Evolutionary conservation across 139 green algal species (phyloP), one percentile per base, ranked within the genome.

Genomic region (Chlorella sp.): DNA sequence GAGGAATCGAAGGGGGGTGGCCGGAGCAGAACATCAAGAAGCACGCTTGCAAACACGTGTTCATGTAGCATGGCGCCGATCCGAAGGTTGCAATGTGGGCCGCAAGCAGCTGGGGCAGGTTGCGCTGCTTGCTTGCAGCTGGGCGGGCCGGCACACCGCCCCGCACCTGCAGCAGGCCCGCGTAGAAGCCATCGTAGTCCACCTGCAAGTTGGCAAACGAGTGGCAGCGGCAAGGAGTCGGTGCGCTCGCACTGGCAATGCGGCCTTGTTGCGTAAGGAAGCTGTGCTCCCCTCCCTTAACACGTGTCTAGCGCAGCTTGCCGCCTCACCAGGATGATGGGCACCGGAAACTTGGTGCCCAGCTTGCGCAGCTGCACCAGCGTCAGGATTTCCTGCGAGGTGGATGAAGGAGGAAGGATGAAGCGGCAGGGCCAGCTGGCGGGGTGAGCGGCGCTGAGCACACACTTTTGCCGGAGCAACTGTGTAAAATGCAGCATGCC

Each of bases 151-250:
- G 44, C 44, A 51, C 44, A 51, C 44, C 44, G 11, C 60, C 30
- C 65, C 28, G 51, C 65, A 72, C 65, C 65, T 72, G 36, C 36
- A 82, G 28, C 20, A 82, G 76, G 0, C 38, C 17, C 2, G 76
- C 79, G 64, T 94, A 95, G 74, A 94, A 93, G 30, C 90, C 92
- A 72, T 92, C 90, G 72, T 91, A 94, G 80, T 93, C 92, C 56
- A 86, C 60, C 9, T 91, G 73, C 21, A 91, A 82, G 26, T 55
- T 7, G 44, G 44, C 44, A 11, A 55, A 55, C 11, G 44, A 11
- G 90, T 63, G 30, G 88, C 88, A 39, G 91, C 85, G 17, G 79
- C 60, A 15, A 85, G 81, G 62, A 47, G 15, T 16, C 7, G 7
- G 23, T 20, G 32, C 51, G 28, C 13, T 63, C 6, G 13, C 70